phyloP scores from a whole-genome alignment of 192 early-diverging fungal species.

The Backusella mclennaniae region DNA sequence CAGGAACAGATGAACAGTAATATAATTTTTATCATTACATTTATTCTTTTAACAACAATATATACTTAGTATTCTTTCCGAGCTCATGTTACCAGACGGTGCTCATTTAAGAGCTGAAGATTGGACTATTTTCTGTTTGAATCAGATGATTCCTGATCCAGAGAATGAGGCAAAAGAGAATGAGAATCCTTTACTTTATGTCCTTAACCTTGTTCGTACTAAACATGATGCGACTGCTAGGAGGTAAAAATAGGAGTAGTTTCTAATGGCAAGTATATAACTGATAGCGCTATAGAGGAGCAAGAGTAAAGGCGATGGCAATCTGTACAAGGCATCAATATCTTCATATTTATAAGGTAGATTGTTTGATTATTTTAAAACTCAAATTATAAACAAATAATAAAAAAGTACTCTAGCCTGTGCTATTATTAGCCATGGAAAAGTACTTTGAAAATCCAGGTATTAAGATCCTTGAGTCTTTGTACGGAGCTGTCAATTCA shows the following conservation, averaged over 20 bases:
- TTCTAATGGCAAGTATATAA: not conserved
- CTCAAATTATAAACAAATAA: not conserved
- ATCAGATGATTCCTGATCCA: slow-evolving; percentile 60
- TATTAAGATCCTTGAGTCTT: slow-evolving; percentile 68
- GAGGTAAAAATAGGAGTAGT: slow-evolving; percentile 32
- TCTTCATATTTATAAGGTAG: slow-evolving; percentile 84
- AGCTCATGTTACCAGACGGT: slow-evolving; percentile 95
- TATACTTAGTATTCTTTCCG: slow-evolving; percentile 70
- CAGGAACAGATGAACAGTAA: slow-evolving; percentile 83
- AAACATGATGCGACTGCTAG: slow-evolving; percentile 82
- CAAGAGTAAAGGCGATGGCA: slow-evolving; percentile 92
- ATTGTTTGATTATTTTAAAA: not conserved
- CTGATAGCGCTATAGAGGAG: slow-evolving; percentile 60
- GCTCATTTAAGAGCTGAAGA: slow-evolving; percentile 91
- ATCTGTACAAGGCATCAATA: slow-evolving; percentile 88
- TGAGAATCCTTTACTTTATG: slow-evolving; percentile 76
- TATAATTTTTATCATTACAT: not conserved
- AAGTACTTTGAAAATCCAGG: slow-evolving; percentile 83
- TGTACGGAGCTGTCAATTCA: slow-evolving; percentile 81
- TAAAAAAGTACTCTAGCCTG: slow-evolving; percentile 56
- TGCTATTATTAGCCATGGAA: slow-evolving; percentile 87
- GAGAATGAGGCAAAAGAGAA: slow-evolving; percentile 21
- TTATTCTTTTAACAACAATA: not conserved
- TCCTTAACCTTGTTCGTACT: slow-evolving; percentile 89
- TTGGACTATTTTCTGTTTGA: slow-evolving; percentile 93